Conservation (phyloP, 768 basidiomycete genomes). For the Macrolepiota albuminosa region DNA sequence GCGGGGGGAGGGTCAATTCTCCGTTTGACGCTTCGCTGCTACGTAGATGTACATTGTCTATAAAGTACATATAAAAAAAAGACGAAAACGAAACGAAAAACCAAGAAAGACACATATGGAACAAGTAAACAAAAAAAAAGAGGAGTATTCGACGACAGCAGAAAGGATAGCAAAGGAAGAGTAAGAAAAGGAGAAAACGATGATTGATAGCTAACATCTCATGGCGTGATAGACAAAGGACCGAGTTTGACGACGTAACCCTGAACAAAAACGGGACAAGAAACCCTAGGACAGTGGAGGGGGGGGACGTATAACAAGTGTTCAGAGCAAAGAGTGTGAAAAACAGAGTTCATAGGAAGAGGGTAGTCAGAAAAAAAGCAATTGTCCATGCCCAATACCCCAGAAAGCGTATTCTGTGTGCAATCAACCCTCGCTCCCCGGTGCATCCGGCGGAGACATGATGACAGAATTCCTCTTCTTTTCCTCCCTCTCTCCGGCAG, state of each 20-base stretch:
- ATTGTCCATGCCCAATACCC: neutral
- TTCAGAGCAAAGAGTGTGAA: no score
- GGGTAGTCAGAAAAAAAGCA: neutral
- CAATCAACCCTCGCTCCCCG: constrained; percentile 16
- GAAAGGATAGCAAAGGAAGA: neutral
- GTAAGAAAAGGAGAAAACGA: no score
- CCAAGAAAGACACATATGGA: neutral
- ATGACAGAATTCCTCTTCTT: constrained; percentile 28
- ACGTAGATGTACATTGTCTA: neutral
- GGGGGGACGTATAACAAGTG: no score
- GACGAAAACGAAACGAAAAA: neutral
- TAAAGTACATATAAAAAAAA: neutral
- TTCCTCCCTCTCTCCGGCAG: neutral
- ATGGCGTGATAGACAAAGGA: no score
- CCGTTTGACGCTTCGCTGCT: neutral
- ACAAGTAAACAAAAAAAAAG: neutral
- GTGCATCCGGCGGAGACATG: constrained; percentile 28
- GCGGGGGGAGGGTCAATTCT: no score
- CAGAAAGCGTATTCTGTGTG: neutral
- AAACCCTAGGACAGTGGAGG: no score
- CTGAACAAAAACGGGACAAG: no score
- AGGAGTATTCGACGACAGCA: neutral
- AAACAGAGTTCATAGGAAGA: no score
- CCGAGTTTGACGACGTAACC: no score
- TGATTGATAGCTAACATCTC: no score